Evolutionary conservation across 148 eudicot species (phyloP).

Genomic region (Mesembryanthemum crystallinum): DNA sequence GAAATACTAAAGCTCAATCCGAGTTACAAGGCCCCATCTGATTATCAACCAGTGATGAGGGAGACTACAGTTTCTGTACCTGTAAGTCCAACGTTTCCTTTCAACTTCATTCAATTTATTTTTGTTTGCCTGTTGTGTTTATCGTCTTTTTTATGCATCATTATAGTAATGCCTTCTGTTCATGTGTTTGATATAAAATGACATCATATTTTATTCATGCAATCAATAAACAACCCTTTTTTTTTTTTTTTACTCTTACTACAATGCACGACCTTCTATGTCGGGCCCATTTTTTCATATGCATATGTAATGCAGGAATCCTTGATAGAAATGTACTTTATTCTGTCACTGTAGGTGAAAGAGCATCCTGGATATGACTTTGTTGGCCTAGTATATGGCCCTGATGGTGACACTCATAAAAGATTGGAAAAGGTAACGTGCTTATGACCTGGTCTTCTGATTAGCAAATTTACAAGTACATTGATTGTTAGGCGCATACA

Average conservation of each 20-base stretch:
- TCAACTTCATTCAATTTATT: background rate
- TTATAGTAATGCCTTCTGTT: background rate
- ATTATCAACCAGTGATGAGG: slow-evolving; percentile 73
- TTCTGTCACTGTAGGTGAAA: slow-evolving; percentile 50
- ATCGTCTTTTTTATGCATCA: background rate
- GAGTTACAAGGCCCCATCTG: slow-evolving; percentile 69
- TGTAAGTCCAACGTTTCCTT: slow-evolving; percentile 42
- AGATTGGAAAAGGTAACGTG: slow-evolving; percentile 76
- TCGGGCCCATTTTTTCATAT: background rate
- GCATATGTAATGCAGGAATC: slow-evolving; percentile 6
- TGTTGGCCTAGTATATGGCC: slow-evolving; percentile 65
- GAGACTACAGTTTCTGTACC: slow-evolving; percentile 85
- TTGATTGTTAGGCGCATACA: too few species aligned
- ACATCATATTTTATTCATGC: background rate
- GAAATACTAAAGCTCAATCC: slow-evolving; percentile 86
- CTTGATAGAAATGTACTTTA: slow-evolving; percentile 10
- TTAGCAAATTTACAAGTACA: background rate
- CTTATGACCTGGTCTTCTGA: background rate
- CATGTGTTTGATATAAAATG: background rate
- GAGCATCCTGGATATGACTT: slow-evolving; percentile 72
- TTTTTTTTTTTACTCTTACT: background rate
- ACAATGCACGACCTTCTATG: background rate
- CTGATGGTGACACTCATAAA: slow-evolving; percentile 68
- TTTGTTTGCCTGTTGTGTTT: background rate
- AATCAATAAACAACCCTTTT: background rate